Evolutionary conservation across 2,329 filamentous ascomycete genomes (phyloP).

Genomic region (Colletotrichum higginsianum): DNA sequence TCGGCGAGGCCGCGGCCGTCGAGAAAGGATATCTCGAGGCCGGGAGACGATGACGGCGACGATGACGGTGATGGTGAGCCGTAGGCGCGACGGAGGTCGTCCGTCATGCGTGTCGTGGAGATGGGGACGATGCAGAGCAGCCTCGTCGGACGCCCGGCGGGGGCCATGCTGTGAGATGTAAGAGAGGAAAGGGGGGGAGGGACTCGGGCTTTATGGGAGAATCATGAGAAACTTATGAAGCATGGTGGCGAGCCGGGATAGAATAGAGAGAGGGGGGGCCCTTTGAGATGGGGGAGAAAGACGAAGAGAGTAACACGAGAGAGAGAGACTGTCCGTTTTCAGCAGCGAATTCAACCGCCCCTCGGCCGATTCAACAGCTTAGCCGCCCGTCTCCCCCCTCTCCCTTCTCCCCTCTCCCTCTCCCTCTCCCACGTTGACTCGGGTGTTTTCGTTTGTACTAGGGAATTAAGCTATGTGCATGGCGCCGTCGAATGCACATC

Average conservation of each 20-base stretch:
- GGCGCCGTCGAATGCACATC: too few species aligned
- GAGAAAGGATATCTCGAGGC: slow-evolving; percentile 15
- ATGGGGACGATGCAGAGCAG: slow-evolving; percentile 38
- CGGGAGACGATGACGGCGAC: neutral
- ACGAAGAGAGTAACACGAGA: too few species aligned
- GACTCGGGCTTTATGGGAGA: too few species aligned
- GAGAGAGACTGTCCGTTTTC: neutral
- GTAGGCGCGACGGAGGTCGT: slow-evolving; percentile 13
- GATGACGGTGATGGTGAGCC: neutral
- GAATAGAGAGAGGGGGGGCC: too few species aligned
- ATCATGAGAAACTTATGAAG: too few species aligned
- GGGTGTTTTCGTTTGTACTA: too few species aligned
- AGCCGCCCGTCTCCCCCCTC: slow-evolving; percentile 3
- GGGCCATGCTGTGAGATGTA: neutral
- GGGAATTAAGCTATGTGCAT: too few species aligned
- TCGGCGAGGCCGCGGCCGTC: slow-evolving; percentile 16
- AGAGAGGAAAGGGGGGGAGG: too few species aligned
- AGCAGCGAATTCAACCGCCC: slow-evolving; percentile 1
- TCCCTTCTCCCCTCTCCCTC: too few species aligned
- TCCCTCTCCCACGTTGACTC: too few species aligned
- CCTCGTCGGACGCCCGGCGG: neutral
- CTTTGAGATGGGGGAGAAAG: too few species aligned
- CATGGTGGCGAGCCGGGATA: too few species aligned
- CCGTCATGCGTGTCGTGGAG: slow-evolving; percentile 36
- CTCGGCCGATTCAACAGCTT: slow-evolving; percentile 28